These are phyloP conservation scores for Chrysoporthe deuterocubensis DNA, from an alignment of 2,329 filamentous ascomycete genomes.

Conservation along the genomic window DNA sequence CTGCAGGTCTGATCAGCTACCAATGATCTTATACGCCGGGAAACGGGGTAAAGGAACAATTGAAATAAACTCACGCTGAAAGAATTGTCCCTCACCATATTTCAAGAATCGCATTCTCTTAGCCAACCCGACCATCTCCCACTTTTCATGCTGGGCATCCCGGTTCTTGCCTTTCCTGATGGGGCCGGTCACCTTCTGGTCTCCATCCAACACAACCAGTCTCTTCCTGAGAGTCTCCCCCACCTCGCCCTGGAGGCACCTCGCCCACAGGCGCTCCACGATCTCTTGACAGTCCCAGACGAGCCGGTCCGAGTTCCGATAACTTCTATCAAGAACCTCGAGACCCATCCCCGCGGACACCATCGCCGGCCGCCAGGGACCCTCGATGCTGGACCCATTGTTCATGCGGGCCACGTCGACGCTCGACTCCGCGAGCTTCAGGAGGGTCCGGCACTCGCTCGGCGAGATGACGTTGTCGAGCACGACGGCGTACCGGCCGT, in stretches of 20 bases:
- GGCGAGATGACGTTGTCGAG: conserved; percentile 66
- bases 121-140: conserved; percentile 62
- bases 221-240: conserved; percentile 45
- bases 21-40: background rate
- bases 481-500: conserved; percentile 60
- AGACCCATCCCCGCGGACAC: conserved; percentile 67
- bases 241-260: conserved; percentile 54
- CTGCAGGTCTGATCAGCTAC: conserved; percentile 38
- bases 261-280: conserved; percentile 64
- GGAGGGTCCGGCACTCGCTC: conserved; percentile 64
- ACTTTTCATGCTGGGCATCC: conserved; percentile 34
- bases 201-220: conserved; percentile 42
- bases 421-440: conserved; percentile 55
- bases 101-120: conserved; percentile 76
- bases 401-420: conserved; percentile 47
- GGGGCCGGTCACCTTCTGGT: conserved; percentile 38
- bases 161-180: conserved; percentile 25
- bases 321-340: conserved; percentile 60
- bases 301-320: conserved; percentile 74
- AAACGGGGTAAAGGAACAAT: background rate
- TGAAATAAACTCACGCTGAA: conserved; percentile 51
- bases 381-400: conserved; percentile 25
- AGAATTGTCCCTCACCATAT: conserved; percentile 74
- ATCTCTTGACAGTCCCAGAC: conserved; percentile 72
- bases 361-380: conserved; percentile 69